Evolutionary conservation across 129 eudicot genomes (phyloP), one percentile per base, ranked within the genome.

Genomic region (Smallanthus sonchifolius): DNA sequence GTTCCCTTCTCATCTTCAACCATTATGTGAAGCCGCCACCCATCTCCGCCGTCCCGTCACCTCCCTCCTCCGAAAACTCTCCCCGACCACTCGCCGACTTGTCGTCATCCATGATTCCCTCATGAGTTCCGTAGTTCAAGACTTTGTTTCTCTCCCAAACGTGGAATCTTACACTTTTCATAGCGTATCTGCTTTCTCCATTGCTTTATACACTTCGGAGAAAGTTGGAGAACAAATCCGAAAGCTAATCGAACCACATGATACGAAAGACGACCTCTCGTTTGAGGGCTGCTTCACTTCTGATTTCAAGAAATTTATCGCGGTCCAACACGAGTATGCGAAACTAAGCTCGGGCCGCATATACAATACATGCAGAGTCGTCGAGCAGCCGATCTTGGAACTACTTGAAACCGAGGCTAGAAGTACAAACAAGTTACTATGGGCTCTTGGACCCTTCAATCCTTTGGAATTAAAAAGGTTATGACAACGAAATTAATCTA

Each of bases 81-180:
- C 87, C 3, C 20, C 76, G 14, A 61, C 77, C 62, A 45, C 79
- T 6, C 73, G 40, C 36, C 86, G 87, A 20, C 55, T 90, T 3
- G 80, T 88, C 28, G 57, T 91, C 5, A 86, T 91, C 28, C 87
- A 91, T 34, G 97, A 91, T 61, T 74, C 82, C 37, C 77, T 84
- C 24, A 86, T 91, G 88, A 76, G 85, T 2, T 70, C 77, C 0
- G 92, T 86, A 6, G 82, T 86, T 28, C 92, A 91, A 75, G 97
- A 86, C 60, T 61, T 85, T 15, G 69, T 72, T 39, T 73, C 63
- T 0, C 80, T 87, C 7, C 82, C 84, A 9, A 89, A 87, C 52
- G 88, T 88, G 0, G 96, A 87, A 55, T 72, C 88, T 14, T 86
- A 86, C 62, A 69, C 81, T 10, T 84, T 89, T 56, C 79, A 77